These are phyloP conservation scores for Podospora fimiseda DNA, from an alignment of 495 filamentous ascomycete species.

Conservation along the genomic window DNA sequence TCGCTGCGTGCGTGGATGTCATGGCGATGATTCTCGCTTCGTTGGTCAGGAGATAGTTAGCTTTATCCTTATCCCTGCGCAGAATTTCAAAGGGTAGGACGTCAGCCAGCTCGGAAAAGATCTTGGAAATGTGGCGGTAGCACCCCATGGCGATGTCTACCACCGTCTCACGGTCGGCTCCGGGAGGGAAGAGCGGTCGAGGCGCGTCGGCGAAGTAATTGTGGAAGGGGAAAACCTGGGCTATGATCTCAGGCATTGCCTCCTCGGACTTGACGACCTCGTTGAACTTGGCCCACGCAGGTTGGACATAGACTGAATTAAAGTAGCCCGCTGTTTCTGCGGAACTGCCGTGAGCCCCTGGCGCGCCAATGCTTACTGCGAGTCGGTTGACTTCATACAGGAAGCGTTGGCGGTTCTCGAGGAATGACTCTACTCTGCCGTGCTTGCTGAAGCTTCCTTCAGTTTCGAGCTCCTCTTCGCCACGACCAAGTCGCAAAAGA, in stretches of 20 bases:
- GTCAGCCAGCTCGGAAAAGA: constrained; percentile 89
- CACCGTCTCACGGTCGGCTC: constrained; percentile 55
- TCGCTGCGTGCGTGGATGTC: constrained; percentile 98
- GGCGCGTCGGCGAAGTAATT: constrained; percentile 83
- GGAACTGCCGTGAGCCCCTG: constrained; percentile 86
- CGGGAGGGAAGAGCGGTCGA: constrained; percentile 69
- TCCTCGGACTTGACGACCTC: constrained; percentile 48
- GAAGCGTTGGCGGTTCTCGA: constrained; percentile 76
- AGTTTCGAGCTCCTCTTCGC: constrained; percentile 87
- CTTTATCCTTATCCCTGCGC: constrained; percentile 77
- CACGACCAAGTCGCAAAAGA: constrained; percentile 85
- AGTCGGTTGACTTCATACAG: constrained; percentile 82
- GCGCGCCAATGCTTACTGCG: constrained; percentile 73
- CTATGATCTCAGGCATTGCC: constrained; percentile 52
- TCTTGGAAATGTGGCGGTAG: constrained; percentile 82
- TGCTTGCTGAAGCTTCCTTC: constrained; percentile 88
- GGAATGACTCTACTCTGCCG: constrained; percentile 90
- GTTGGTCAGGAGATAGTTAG: constrained; percentile 90
- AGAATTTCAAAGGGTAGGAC: constrained; percentile 94
- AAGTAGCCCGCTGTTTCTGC: constrained; percentile 98
- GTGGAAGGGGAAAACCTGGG: constrained; percentile 83
- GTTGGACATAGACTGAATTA: constrained; percentile 81
- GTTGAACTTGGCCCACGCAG: constrained; percentile 82
- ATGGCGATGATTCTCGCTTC: constrained; percentile 95
- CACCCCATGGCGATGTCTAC: constrained; percentile 79